Evolutionary conservation across 148 eudicot genomes (phyloP), one percentile per base, ranked within the genome.

Genomic region (Gaultheria prostrata): DNA sequence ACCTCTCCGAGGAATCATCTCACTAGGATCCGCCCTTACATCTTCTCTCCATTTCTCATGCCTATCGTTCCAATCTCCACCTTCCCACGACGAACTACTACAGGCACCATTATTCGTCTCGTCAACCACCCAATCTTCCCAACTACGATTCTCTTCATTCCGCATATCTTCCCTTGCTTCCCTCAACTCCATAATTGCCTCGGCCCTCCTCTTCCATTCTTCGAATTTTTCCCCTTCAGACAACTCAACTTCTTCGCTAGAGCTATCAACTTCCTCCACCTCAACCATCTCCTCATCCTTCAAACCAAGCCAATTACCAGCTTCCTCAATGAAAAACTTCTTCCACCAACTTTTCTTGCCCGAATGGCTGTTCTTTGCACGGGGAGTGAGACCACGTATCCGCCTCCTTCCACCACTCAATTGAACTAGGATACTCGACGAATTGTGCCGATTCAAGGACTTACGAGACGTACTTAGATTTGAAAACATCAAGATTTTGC

Each of bases 101-200:
- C 82, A 82, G 75, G 78, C 79, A 46, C 2, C 80, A 81, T 83
- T 86, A 79, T 79, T 81, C 45, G 83, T 86, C 13, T 77, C 92
- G 18, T 90, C 90, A 79, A 92, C 90, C 84, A 97, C 83, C 99
- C 99, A 97, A 86, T 97, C 99, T 83, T 97, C 99, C 99, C 99
- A 97, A 87, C 86, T 85, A 84, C 98, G 89, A 76, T 80, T 88
- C 91, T 97, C 98, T 82, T 95, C 93, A 86, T 97, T 97, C 90
- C 83, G 90, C 78, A 87, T 76, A 70, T 91, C 95, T 65, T 95
- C 96, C 77, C 92, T 96, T 51, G 95, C 98, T 88, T 97, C 98
- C 87, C 96, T 93, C 80, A 97, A 76, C 80, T 97, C 99, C 9
- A 92, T 84, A 50, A 97, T 92, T 26, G 98, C 96, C 93, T 97